Base-by-base conservation (phyloP, 768 basidiomycete species). In the Termitomyces bulborhizus region DNA sequence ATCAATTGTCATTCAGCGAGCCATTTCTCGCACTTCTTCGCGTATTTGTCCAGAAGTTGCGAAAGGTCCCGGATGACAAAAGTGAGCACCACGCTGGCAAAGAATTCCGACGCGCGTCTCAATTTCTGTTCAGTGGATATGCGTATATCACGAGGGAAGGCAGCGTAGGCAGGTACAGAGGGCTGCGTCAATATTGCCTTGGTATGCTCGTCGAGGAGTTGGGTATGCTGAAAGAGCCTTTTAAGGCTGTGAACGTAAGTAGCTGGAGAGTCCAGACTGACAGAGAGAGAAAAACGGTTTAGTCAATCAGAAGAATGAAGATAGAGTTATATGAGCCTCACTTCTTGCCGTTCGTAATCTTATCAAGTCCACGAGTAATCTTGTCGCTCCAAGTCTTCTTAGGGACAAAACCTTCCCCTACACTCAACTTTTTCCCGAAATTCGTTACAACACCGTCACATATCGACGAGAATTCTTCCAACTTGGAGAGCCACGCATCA, bases 11-110 rank as follows among this genome's bases (percentile, higher is more conserved):
- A 93, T 66, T 94, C 91, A 37, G 84, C 88, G 37, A 93, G 78
- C 89, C 90, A 92, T 71, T 91, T 92, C 73, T 92, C 92, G 71
- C 90, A 91, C 68, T 90, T 90, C 79, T 93, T 93, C 60, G 86
- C 88, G 69, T 93, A 94, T 72, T 95, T 94, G 76, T 95, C 93
- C 58, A 95, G 76, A 48, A 95, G 72, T 63, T 87, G 84, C 41
- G 90, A 89, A 60, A 93, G 77, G 68, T 94, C 92, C 51, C 85
- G 84, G 63, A 96, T 84, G 63, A 96, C 91, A 67, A 96, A 94
- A 16, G 89, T 89, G 58, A 93, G 76, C 53, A 96, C 83, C 57
- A 94, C 91, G 51, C 79, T 88, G 26, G 89, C 89, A 62, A 95
- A 96, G 68, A 96, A 96, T 65, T 95, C 90, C n/a, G 90, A 92